A percentile compares a stretch with the other conserved stretches of the same genome.
Evolutionary conservation across 1,284 basidiomycete genomes (phyloP).

Genomic region (Schizophyllum amplum): DNA sequence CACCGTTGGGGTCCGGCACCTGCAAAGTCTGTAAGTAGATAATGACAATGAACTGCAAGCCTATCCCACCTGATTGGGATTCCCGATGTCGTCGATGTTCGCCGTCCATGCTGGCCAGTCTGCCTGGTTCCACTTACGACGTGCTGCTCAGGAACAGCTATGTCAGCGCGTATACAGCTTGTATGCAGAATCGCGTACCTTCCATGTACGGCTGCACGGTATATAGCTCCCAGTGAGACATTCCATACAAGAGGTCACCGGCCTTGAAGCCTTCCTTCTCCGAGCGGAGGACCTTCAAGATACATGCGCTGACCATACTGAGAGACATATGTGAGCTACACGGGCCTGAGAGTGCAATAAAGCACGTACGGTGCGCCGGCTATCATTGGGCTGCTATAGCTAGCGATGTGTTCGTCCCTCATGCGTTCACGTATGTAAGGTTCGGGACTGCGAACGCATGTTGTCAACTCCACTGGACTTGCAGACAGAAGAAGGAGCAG

Average conservation of each 20-base stretch:
- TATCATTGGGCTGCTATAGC: conserved; percentile 18
- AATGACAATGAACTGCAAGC: neutral
- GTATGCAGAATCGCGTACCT: conserved; percentile 7
- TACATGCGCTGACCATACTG: conserved; percentile 18
- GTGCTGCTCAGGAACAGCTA: conserved; percentile 8
- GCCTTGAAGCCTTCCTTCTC: conserved; percentile 23
- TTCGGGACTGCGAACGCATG: conserved; percentile 10
- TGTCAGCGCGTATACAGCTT: neutral
- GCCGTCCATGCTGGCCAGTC: conserved; percentile 17
- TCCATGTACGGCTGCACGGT: conserved; percentile 15
- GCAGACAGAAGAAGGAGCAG: neutral
- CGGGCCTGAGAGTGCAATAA: neutral
- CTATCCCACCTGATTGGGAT: neutral
- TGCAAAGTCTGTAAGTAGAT: conserved; percentile 11
- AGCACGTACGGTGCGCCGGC: conserved; percentile 24
- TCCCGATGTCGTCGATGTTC: conserved; percentile 17
- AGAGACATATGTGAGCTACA: neutral
- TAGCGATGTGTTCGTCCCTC: conserved; percentile 17
- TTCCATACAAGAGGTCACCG: conserved; percentile 28
- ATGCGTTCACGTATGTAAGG: conserved; percentile 31
- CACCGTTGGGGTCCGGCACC: conserved; percentile 18
- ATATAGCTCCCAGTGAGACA: conserved; percentile 13
- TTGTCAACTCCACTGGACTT: neutral
- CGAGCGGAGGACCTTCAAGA: conserved; percentile 27
- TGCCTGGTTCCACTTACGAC: conserved; percentile 14